Evolutionary conservation across 2,329 filamentous ascomycete genomes (phyloP).

Genomic region (Colletotrichum lindemuthianum): DNA sequence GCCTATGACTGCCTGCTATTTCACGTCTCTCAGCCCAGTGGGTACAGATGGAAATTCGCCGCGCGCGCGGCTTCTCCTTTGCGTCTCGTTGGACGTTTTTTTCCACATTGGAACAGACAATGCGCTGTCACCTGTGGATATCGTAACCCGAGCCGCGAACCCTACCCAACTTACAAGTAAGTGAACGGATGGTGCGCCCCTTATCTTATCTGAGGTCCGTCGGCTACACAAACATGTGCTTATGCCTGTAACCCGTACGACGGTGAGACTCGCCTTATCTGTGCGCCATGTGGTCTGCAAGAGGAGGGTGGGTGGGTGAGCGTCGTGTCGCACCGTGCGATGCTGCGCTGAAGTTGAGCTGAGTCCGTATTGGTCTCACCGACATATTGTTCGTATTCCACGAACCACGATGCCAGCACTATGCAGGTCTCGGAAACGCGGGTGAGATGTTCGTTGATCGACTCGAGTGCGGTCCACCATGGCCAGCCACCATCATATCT

Average conservation of each 20-base stretch:
- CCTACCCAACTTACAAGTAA: neutral
- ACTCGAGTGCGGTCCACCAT: neutral
- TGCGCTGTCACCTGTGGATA: constrained; percentile 4
- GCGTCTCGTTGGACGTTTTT: no score
- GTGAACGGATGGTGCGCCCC: neutral
- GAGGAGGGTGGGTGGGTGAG: constrained; percentile 10
- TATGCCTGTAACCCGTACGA: neutral
- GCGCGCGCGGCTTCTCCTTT: neutral
- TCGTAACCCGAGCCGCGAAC: constrained; percentile 19
- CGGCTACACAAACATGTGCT: constrained; percentile 10
- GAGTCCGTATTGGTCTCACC: constrained; percentile 16
- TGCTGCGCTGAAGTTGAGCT: neutral
- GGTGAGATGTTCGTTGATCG: neutral
- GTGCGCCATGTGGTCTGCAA: constrained; percentile 14
- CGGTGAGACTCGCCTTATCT: neutral
- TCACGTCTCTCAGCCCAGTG: neutral
- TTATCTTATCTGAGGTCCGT: constrained; percentile 4
- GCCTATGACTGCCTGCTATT: neutral
- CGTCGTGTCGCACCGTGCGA: neutral
- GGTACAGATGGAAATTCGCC: neutral
- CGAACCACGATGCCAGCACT: constrained; percentile 8
- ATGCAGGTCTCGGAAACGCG: constrained; percentile 10
- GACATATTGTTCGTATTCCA: constrained; percentile 4
- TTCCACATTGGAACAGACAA: no score
- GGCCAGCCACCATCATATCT: neutral